These are phyloP conservation scores for Cyberlindnera suaveolens DNA, from an alignment of 805 yeast genomes.

Conservation along the genomic window DNA sequence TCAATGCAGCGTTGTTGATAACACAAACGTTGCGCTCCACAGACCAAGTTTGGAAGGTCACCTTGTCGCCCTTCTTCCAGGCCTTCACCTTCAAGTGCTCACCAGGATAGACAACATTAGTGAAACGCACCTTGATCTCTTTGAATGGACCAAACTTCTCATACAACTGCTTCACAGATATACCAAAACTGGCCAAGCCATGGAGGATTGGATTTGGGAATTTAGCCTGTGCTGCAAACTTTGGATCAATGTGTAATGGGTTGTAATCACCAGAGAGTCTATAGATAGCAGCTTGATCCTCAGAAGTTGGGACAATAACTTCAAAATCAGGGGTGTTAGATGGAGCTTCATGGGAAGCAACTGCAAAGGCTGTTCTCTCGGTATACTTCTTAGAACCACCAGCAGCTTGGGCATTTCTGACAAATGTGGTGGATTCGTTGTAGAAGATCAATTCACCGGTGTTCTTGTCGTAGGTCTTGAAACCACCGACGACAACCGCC, in stretches of 20 bases:
- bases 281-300: slow-evolving; percentile 82
- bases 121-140: slow-evolving; percentile 85
- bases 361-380: slow-evolving; percentile 54
- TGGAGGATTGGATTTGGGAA: slow-evolving; percentile 86
- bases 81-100: slow-evolving; percentile 76
- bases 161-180: slow-evolving; percentile 64
- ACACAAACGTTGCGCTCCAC: slow-evolving; percentile 75
- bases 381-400: slow-evolving; percentile 42
- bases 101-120: slow-evolving; percentile 92
- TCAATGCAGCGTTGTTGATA: slow-evolving; percentile 83
- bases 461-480: slow-evolving; percentile 57
- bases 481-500: slow-evolving; percentile 64
- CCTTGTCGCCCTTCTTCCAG: slow-evolving; percentile 70
- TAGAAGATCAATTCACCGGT: slow-evolving; percentile 69
- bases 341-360: slow-evolving; percentile 59
- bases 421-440: slow-evolving; percentile 79
- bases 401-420: slow-evolving; percentile 53
- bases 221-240: slow-evolving; percentile 80
- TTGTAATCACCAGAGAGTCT: slow-evolving; percentile 91
- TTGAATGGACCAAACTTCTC: slow-evolving; percentile 77
- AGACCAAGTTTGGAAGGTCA: slow-evolving; percentile 73
- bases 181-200: slow-evolving; percentile 86
- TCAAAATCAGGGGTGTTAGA: slow-evolving; percentile 60
- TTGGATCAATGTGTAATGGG: slow-evolving; percentile 93
- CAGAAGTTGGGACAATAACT: slow-evolving; percentile 47